Conservation (phyloP, 208 protist genomes). For the Wallacemonas rigidus region DNA sequence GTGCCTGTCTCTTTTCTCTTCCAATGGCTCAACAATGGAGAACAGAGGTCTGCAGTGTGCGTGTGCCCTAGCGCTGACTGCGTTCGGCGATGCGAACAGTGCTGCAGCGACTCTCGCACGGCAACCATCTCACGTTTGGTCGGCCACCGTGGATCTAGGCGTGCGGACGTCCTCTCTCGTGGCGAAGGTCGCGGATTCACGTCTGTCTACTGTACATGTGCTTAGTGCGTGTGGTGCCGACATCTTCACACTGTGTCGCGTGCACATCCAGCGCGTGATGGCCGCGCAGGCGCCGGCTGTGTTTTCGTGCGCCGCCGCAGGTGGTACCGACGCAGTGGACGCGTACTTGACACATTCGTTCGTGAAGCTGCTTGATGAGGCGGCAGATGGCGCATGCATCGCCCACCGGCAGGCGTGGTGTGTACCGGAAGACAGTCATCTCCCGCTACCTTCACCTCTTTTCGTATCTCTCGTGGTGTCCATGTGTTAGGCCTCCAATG, state of each 20-base stretch:
- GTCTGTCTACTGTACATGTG: neutral
- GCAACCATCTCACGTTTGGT: neutral
- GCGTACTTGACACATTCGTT: neutral
- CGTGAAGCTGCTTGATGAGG: neutral
- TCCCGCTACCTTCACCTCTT: conserved; percentile 3
- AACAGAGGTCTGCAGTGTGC: neutral
- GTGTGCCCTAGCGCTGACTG: neutral
- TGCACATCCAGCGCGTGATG: neutral
- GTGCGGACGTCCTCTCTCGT: neutral
- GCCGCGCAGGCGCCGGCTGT: neutral
- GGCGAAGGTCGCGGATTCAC: neutral
- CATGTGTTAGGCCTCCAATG: neutral
- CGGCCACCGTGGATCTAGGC: neutral
- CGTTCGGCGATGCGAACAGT: neutral
- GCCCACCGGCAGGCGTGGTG: conserved; percentile 1
- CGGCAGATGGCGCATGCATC: neutral
- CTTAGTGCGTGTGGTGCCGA: neutral
- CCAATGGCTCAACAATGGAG: neutral
- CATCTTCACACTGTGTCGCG: neutral
- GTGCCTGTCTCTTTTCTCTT: neutral
- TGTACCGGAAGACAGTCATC: neutral
- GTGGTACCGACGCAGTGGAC: neutral
- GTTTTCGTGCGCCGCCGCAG: neutral
- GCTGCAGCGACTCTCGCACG: neutral
- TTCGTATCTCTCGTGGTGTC: neutral